Conservation (phyloP, 495 filamentous ascomycete species). For the Bryoglossum gracile region DNA sequence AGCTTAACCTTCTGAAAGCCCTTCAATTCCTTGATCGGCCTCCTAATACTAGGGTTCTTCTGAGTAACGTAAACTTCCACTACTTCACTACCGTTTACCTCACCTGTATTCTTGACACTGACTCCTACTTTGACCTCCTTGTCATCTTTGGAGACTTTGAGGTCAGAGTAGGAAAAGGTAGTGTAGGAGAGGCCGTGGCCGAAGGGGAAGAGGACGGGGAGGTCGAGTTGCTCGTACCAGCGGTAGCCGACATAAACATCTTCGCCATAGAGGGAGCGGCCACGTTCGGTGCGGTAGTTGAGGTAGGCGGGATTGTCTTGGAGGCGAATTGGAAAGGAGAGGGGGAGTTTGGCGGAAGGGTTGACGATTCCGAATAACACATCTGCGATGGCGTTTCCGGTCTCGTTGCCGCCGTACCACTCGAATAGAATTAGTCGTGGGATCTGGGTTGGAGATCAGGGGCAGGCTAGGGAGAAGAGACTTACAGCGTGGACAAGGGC, state of each 20-base stretch:
- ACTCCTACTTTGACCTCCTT: conserved; percentile 53
- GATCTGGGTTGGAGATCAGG: too few relatives aligned
- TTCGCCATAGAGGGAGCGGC: conserved; percentile 60
- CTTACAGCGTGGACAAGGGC: conserved; percentile 7
- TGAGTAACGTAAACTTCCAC: conserved; percentile 66
- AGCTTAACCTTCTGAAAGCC: conserved; percentile 72
- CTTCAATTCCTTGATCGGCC: conserved; percentile 70
- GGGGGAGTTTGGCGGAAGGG: conserved; percentile 61
- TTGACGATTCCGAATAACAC: conserved; percentile 60
- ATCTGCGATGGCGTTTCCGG: conserved; percentile 53
- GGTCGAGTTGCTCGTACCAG: conserved; percentile 56
- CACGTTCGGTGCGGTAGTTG: conserved; percentile 47
- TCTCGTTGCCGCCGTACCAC: conserved; percentile 63
- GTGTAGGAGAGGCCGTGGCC: conserved; percentile 81
- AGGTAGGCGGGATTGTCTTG: conserved; percentile 71
- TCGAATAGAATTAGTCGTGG: conserved; percentile 1
- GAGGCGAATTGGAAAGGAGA: conserved; percentile 57
- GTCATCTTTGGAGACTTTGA: conserved; percentile 37
- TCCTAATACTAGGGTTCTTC: conserved; percentile 34
- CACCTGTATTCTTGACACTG: conserved; percentile 61
- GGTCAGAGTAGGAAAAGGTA: conserved; percentile 57
- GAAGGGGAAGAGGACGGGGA: conserved; percentile 67
- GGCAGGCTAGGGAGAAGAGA: neutral
- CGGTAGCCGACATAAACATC: conserved; percentile 62
- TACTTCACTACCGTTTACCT: conserved; percentile 59